Percentiles rank a stretch among this genome's conserved stretches.
phyloP scores from a whole-genome alignment of 768 basidiomycete genomes.

The Termitomyces sp. region DNA sequence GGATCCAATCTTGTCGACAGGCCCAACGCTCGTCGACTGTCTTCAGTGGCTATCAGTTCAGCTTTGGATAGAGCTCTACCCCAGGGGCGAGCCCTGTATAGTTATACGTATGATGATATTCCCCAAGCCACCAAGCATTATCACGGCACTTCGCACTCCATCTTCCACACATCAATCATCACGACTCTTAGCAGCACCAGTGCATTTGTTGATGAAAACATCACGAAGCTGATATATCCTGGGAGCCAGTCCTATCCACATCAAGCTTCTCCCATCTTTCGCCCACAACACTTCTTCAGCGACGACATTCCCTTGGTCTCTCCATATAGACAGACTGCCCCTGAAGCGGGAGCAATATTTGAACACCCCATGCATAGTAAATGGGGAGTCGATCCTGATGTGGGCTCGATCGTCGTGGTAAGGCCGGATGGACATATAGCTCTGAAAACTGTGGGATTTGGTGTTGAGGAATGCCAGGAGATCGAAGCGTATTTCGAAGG shows the following conservation, averaged over 20 bases:
- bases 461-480: slow-evolving; percentile 13
- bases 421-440: slow-evolving; percentile 17
- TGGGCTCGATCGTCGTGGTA: slow-evolving; percentile 16
- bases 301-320: slow-evolving; percentile 18
- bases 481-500: slow-evolving; percentile 16
- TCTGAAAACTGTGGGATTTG: slow-evolving; percentile 13
- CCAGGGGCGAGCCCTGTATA: slow-evolving; percentile 12
- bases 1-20: slow-evolving; percentile 1
- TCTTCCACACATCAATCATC: slow-evolving; percentile 15
- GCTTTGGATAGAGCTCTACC: slow-evolving; percentile 6
- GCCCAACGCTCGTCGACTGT: slow-evolving; percentile 4
- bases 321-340: slow-evolving; percentile 16
- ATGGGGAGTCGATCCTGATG: slow-evolving; percentile 15
- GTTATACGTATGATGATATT: slow-evolving; percentile 17
- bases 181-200: slow-evolving; percentile 14
- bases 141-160: slow-evolving; percentile 14
- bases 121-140: slow-evolving; percentile 15
- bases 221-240: slow-evolving; percentile 16
- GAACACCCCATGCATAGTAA: slow-evolving; percentile 19
- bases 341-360: slow-evolving; percentile 16
- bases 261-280: slow-evolving; percentile 13
- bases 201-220: slow-evolving; percentile 9
- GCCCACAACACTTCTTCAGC: slow-evolving; percentile 17
- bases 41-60: neutral
- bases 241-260: neutral